Evolutionary conservation across 495 filamentous ascomycete species (phyloP).

Genomic region (Entonaema liquescens): DNA sequence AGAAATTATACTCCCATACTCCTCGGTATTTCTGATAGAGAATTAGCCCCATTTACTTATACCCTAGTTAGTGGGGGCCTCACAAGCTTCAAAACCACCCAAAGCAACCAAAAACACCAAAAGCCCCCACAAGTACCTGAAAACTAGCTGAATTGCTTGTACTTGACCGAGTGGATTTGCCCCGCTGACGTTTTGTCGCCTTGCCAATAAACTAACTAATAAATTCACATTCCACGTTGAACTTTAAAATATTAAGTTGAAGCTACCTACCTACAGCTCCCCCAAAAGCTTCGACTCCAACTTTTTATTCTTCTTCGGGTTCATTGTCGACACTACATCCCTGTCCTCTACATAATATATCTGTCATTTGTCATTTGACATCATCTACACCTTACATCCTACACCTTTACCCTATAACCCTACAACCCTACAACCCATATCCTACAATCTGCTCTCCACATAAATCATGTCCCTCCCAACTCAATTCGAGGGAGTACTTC

Average conservation of each 20-base stretch:
- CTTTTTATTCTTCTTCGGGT: not conserved
- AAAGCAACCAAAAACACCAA: too few relatives aligned
- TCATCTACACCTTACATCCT: not conserved
- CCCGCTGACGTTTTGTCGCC: constrained; percentile 39
- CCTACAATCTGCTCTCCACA: not conserved
- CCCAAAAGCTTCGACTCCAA: constrained; percentile 1
- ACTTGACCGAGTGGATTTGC: constrained; percentile 11
- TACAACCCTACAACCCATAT: too few relatives aligned
- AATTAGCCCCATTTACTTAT: constrained; percentile 19
- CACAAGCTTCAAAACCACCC: not conserved
- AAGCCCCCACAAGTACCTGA: not conserved
- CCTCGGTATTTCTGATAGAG: constrained; percentile 8
- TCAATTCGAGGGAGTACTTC: constrained; percentile 48
- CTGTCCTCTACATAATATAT: constrained; percentile 1
- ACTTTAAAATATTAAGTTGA: constrained; percentile 20
- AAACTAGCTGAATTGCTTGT: not conserved
- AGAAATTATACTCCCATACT: not conserved
- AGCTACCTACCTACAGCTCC: constrained; percentile 17
- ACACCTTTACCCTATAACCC: too few relatives aligned
- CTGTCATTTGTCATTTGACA: constrained; percentile 17
- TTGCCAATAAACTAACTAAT: constrained; percentile 22
- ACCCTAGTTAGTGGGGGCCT: constrained; percentile 2
- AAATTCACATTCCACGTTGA: constrained; percentile 20
- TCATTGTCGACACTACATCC: constrained; percentile 21
- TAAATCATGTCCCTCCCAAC: constrained; percentile 45